phyloP scores from a whole-genome alignment of 2,329 filamentous ascomycete species.

The Westerdykella sp. region DNA sequence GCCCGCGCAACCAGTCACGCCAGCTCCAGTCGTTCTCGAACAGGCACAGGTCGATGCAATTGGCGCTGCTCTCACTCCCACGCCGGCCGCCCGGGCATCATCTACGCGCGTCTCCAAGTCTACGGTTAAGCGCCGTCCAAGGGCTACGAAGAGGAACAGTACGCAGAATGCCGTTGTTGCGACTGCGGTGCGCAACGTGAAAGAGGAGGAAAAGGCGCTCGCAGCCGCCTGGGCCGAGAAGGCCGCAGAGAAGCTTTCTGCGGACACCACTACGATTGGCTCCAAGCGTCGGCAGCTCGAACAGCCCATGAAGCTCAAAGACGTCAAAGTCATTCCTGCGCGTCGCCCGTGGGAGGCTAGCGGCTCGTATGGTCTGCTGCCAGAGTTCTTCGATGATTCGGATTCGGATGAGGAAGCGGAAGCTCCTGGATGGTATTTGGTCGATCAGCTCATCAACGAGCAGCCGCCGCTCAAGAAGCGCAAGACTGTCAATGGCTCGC shows the following conservation, averaged over 20 bases:
- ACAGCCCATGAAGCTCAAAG: conserved; percentile 16
- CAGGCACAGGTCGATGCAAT: neutral
- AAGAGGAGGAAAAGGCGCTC: neutral
- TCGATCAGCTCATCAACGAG: conserved; percentile 21
- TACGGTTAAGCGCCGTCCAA: neutral
- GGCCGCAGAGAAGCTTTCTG: conserved; percentile 12
- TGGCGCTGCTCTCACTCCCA: neutral
- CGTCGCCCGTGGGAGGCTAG: conserved; percentile 26
- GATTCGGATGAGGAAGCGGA: conserved; percentile 23
- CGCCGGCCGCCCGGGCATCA: neutral
- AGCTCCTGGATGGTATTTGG: conserved; percentile 27
- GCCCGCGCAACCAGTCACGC: too few species aligned
- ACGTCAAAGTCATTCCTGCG: conserved; percentile 24
- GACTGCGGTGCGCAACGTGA: neutral
- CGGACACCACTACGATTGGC: conserved; percentile 12
- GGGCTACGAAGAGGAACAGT: neutral
- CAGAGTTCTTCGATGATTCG: conserved; percentile 16
- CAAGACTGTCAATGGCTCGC: conserved; percentile 12
- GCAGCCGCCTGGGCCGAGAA: conserved; percentile 24
- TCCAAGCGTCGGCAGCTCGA: conserved; percentile 29
- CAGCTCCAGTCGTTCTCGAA: neutral
- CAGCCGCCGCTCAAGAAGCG: conserved; percentile 15
- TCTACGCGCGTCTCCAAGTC: neutral
- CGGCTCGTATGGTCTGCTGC: conserved; percentile 22
- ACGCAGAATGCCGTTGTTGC: neutral